Evolutionary conservation across 768 basidiomycete genomes (phyloP), one percentile per base, ranked within the genome.

Genomic region (Mrakia hoshinonis): DNA sequence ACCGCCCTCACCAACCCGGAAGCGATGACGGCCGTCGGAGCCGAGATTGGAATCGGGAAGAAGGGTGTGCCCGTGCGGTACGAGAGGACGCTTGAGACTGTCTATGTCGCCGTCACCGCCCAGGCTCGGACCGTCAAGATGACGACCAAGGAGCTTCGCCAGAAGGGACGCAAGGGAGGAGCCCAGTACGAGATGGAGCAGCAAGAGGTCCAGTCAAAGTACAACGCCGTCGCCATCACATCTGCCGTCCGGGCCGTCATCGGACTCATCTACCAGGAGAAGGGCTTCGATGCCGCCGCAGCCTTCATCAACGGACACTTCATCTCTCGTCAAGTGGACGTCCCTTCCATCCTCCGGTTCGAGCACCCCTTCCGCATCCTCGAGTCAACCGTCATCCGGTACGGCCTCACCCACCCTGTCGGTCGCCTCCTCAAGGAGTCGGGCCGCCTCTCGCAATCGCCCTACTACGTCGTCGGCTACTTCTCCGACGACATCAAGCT

Each of bases 381-480:
- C 46, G 78, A 85, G 70, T 85, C 87, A 74, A 90, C 90, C 54
- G 86, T 91, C 26, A 81, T 83, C 61, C 87, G 89, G 77, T 88
- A 64, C 64, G 70, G 70, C 2, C 31, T 72, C 20, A 24, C 22
- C 3, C 31, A 36, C 1, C 70, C 70, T 24, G 64, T 67, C n/a
- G 62, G 88, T 29, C 83, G 92, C 78, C 80, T 99, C 67, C 81
- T 99, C 71, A 92, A 89, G 77, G 94, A 97, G 79, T 92, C 93
- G 0, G 96, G 96, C 77, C 88, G 93, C 58, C 87, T 87, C 75
- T 89, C 91, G 1, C 90, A 90, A 75, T 88, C 92, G 3, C 94
- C 96, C 1, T 84, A 94, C 48, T 99, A 89, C 79, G 89, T 96
- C n/a, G 89, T 95, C n/a, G 96, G 92, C 22, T 89, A 96, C 72